Conservation (phyloP, 805 yeast genomes). For the Debaryomyces hansenii region DNA sequence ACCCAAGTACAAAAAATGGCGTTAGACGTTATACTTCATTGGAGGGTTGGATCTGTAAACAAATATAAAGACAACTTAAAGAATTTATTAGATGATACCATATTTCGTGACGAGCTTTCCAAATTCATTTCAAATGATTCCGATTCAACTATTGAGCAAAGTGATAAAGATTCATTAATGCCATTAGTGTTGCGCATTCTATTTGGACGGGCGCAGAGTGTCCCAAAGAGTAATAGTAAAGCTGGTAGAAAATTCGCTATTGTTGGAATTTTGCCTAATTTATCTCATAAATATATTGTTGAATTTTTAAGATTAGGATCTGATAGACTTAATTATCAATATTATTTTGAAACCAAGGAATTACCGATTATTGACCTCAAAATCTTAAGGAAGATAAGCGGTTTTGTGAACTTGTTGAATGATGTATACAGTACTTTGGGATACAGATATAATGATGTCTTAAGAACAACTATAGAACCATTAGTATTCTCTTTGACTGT, state of each 20-base stretch:
- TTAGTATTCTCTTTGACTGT: conserved; percentile 53
- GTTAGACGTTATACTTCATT: conserved; percentile 64
- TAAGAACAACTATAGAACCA: conserved; percentile 56
- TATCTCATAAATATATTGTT: conserved; percentile 50
- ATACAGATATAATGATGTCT: conserved; percentile 47
- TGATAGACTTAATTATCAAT: conserved; percentile 46
- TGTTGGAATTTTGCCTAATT: conserved; percentile 58
- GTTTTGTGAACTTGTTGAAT: conserved; percentile 61
- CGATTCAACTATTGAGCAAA: conserved; percentile 56
- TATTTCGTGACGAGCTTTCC: conserved; percentile 82
- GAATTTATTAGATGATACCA: conserved; percentile 76
- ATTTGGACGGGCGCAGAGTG: conserved; percentile 80
- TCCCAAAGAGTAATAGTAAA: conserved; percentile 67
- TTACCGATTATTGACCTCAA: conserved; percentile 25
- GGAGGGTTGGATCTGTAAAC: conserved; percentile 54
- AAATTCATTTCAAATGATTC: conserved; percentile 52
- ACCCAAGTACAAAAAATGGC: conserved; percentile 71
- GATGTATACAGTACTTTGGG: conserved; percentile 64
- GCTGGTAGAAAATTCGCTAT: conserved; percentile 73
- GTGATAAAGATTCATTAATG: conserved; percentile 61
- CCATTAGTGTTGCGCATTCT: conserved; percentile 75
- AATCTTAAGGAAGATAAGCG: conserved; percentile 52
- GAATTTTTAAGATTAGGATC: conserved; percentile 65
- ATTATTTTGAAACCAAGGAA: conserved; percentile 23
- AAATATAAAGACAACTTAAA: conserved; percentile 73